These are phyloP conservation scores for Phellinidium pouzarii DNA, from an alignment of 1,284 basidiomycete species.

Conservation along the genomic window DNA sequence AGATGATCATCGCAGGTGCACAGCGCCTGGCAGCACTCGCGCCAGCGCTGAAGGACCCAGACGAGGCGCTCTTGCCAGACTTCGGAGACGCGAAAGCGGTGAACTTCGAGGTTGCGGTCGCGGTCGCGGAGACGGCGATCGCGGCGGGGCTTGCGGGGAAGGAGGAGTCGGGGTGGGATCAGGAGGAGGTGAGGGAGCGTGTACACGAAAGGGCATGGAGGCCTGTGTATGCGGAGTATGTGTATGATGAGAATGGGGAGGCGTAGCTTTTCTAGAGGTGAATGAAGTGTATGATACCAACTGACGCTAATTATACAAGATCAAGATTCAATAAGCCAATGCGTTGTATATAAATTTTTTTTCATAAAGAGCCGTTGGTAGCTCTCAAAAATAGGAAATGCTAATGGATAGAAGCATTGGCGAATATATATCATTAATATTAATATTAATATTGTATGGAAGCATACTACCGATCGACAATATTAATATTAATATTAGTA, in stretches of 20 bases:
- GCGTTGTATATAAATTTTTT: too few species aligned
- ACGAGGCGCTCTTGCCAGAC: slow-evolving; percentile 64
- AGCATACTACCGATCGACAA: too few species aligned
- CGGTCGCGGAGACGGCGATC: slow-evolving; percentile 71
- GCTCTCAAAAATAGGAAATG: too few species aligned
- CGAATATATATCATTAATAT: too few species aligned
- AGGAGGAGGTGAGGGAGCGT: slow-evolving; percentile 46
- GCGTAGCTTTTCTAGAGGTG: slow-evolving; percentile 17
- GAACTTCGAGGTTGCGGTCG: slow-evolving; percentile 75
- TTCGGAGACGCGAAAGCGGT: slow-evolving; percentile 62
- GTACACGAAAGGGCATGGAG: slow-evolving; percentile 49
- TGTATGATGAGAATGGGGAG: slow-evolving; percentile 54
- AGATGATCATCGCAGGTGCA: slow-evolving; percentile 76
- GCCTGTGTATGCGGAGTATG: slow-evolving; percentile 57
- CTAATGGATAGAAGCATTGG: too few species aligned
- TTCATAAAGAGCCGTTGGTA: too few species aligned
- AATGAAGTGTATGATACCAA: not conserved
- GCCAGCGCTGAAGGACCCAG: slow-evolving; percentile 62
- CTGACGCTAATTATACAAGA: too few species aligned
- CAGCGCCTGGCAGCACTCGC: slow-evolving; percentile 66
- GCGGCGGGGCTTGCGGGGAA: slow-evolving; percentile 60
- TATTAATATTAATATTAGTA: too few species aligned
- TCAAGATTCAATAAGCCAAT: too few species aligned
- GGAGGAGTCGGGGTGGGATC: slow-evolving; percentile 33
- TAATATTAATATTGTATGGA: too few species aligned